phyloP scores from a whole-genome alignment of 768 basidiomycete genomes.

The Lactarius indigo region DNA sequence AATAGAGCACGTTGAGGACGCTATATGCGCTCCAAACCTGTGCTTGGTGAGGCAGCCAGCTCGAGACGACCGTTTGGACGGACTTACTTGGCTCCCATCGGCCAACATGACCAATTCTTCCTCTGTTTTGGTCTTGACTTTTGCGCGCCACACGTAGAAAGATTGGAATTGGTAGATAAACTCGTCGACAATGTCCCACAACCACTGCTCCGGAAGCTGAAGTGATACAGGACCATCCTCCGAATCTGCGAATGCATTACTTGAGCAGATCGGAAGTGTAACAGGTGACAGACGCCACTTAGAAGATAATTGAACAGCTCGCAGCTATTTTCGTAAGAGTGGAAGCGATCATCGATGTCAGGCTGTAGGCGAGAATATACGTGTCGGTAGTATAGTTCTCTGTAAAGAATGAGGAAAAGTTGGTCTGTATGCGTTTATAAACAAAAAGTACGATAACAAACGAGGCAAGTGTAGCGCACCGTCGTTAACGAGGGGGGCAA shows the following conservation, averaged over 20 bases:
- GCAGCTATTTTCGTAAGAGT: conserved; percentile 97
- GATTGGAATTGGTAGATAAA: conserved; percentile 99
- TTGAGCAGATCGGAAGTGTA: not conserved
- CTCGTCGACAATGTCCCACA: conserved; percentile 97
- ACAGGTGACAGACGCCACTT: conserved; percentile 48
- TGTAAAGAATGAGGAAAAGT: conserved; percentile 94
- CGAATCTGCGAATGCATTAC: conserved; percentile 56
- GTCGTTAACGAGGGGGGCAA: conserved; percentile 91
- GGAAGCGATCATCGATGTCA: conserved; percentile 96
- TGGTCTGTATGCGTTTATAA: conserved; percentile 52
- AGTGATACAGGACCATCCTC: conserved; percentile 85
- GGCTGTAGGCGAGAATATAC: conserved; percentile 95
- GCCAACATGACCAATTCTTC: conserved; percentile 84
- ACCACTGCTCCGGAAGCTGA: conserved; percentile 94
- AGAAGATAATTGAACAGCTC: conserved; percentile 97
- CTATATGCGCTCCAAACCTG: conserved; percentile 98
- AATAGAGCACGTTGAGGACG: conserved; percentile 97
- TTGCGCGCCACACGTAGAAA: conserved; percentile 89
- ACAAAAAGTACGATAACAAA: not conserved
- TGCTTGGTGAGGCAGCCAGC: not conserved
- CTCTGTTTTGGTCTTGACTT: conserved; percentile 78
- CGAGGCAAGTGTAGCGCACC: conserved; percentile 45
- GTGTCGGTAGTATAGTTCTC: conserved; percentile 92
- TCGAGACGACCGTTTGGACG: not conserved
- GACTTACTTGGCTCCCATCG: conserved; percentile 59